Conservation (phyloP, 2,329 filamentous ascomycete species). For the Pyrenophora graminea region DNA sequence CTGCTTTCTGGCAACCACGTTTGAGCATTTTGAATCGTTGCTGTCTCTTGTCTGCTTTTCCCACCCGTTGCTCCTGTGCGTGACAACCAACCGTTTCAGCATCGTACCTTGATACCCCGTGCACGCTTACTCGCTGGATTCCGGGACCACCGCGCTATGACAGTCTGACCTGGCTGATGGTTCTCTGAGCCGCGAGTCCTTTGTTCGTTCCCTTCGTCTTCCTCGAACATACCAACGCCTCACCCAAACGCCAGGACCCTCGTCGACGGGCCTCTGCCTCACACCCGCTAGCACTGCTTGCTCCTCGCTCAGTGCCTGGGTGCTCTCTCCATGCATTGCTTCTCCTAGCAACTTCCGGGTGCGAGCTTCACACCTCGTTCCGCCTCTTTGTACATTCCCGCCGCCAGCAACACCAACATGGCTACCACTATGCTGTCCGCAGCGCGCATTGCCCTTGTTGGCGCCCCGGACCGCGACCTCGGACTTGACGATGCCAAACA, state of each 20-base stretch:
- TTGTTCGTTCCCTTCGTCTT: slow-evolving; percentile 40
- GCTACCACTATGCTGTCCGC: slow-evolving; percentile 33
- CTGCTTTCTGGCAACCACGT: slow-evolving; percentile 9
- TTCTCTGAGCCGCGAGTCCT: slow-evolving; percentile 39
- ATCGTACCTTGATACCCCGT: slow-evolving; percentile 44
- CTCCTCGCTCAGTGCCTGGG: slow-evolving; percentile 39
- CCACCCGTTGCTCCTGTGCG: slow-evolving; percentile 37
- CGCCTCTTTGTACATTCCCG: slow-evolving; percentile 20
- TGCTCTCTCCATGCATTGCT: slow-evolving; percentile 48
- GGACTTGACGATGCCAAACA: slow-evolving; percentile 36
- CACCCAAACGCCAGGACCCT: slow-evolving; percentile 31
- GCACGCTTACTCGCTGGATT: slow-evolving; percentile 44
- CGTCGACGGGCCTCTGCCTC: slow-evolving; percentile 30
- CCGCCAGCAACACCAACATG: slow-evolving; percentile 30
- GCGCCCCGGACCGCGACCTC: slow-evolving; percentile 46
- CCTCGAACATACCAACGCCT: slow-evolving; percentile 31
- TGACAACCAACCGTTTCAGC: slow-evolving; percentile 49
- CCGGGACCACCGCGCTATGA: slow-evolving; percentile 44
- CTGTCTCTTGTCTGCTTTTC: slow-evolving; percentile 20
- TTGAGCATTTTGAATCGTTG: slow-evolving; percentile 11
- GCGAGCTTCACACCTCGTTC: slow-evolving; percentile 41
- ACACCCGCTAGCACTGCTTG: slow-evolving; percentile 32
- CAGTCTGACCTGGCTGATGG: slow-evolving; percentile 47
- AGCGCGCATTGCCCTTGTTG: slow-evolving; percentile 44
- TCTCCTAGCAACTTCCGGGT: slow-evolving; percentile 43